Conservation (phyloP, 192 early-diverging fungal genomes). For the Thamnidium elegans region DNA sequence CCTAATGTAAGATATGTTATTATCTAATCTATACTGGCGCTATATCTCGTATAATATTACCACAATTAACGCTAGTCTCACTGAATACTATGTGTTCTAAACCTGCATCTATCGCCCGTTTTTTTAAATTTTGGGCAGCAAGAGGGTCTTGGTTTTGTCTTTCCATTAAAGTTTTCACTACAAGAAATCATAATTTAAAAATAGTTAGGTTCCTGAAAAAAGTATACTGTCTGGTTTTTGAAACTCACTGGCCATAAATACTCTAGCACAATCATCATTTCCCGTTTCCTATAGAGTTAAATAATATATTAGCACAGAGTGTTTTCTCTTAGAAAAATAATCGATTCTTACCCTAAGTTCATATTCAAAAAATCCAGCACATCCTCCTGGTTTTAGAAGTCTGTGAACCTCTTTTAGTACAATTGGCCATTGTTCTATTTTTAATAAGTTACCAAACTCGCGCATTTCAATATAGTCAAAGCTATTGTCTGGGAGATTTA, state of each 20-base stretch:
- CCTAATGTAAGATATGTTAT: no score
- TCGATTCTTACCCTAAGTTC: not conserved
- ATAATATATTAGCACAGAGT: not conserved
- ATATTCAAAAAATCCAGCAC: constrained; percentile 22
- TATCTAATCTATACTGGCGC: no score
- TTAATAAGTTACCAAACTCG: constrained; percentile 10
- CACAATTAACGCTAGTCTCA: no score
- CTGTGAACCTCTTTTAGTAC: constrained; percentile 12
- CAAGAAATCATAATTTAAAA: not conserved
- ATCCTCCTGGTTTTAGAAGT: constrained; percentile 30
- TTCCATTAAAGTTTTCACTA: not conserved
- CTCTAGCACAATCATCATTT: constrained; percentile 3
- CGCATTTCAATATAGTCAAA: constrained; percentile 32
- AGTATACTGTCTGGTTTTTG: not conserved
- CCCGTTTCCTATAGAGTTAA: constrained; percentile 4
- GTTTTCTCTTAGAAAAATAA: not conserved
- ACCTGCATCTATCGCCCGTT: constrained; percentile 1
- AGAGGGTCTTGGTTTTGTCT: not conserved
- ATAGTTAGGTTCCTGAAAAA: not conserved
- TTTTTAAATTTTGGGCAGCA: constrained; percentile 1
- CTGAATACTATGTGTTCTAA: not conserved
- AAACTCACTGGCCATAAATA: not conserved
- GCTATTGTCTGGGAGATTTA: constrained; percentile 29
- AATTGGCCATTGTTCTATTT: constrained; percentile 12
- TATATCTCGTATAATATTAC: no score